Base-by-base conservation (phyloP, 331 rosid species). In the Quercus tomentella region DNA sequence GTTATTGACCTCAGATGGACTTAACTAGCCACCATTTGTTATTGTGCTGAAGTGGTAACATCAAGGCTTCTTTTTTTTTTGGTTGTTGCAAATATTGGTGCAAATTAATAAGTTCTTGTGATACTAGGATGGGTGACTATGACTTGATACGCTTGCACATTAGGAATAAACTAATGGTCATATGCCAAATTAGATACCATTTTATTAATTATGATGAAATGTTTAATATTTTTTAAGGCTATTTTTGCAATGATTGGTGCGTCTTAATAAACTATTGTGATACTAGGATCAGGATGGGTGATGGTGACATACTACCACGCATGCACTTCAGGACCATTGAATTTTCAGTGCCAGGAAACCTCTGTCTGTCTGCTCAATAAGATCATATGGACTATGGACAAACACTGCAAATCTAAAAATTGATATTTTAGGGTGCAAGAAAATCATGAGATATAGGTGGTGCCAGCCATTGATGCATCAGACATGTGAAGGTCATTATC, bases 1-100 rank as follows among this genome's bases (percentile, higher is more conserved):
- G n/a, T 54, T 56, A 10, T 37, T 58, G 77, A 35, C 22, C 63
- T 82, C 20, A 56, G 60, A 70, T 74, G 78, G 63, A 61, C 66
- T 55, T 43, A 45, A 60, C 21, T 41, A 30, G 43, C 22, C 20
- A 65, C 11, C 41, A 15, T 65, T 7, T 65, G 45, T 65, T 30
- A 18, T 7, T 30, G 70, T 65, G 12, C 6, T 14, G 35, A 60
- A 60, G 17, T 11, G 66, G 66, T 60, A 23, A 22, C 17, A 3
- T 23, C 25, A 60, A 67, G 70, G 16, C 8, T 12, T 20, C 1
- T 49, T 49, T 11, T 12, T 1, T 3, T 45, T 45, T 3, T 12
- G 1, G 17, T 33, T 1, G 54, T 49, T 20, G 25, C 52, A 18
- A 33, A 33, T 22, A 33, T 3, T 66, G 51, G 30, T 6, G 43